These are phyloP conservation scores for Pseudocohnilembus persalinus DNA, from an alignment of 169 alveolate species.

Conservation along the genomic window DNA sequence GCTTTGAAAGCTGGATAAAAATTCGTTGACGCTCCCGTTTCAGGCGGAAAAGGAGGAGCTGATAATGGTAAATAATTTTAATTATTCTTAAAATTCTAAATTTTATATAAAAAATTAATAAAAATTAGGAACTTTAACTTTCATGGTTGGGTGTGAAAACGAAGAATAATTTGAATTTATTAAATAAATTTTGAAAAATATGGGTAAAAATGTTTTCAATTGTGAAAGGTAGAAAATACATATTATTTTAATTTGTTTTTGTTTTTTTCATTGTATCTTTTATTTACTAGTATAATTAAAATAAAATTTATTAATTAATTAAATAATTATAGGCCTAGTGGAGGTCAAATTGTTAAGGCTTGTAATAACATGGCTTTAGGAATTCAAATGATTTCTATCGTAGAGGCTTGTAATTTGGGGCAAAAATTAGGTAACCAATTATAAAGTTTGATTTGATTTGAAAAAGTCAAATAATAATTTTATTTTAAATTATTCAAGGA, in stretches of 20 bases:
- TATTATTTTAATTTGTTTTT: background rate
- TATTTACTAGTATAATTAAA: too few species aligned
- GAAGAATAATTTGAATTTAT: slow-evolving; percentile 43
- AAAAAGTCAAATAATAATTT: too few species aligned
- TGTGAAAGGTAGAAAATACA: slow-evolving; percentile 46
- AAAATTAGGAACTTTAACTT: slow-evolving; percentile 51
- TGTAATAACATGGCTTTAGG: slow-evolving; percentile 73
- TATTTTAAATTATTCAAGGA: too few species aligned
- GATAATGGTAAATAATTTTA: slow-evolving; percentile 26
- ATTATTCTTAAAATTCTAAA: too few species aligned
- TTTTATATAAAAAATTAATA: too few species aligned
- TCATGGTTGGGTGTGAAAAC: slow-evolving; percentile 75
- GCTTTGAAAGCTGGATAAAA: slow-evolving; percentile 44
- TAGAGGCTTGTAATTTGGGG: slow-evolving; percentile 71
- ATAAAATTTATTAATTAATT: slow-evolving; percentile 22
- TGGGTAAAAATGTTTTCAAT: slow-evolving; percentile 70
- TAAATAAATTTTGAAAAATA: slow-evolving; percentile 45
- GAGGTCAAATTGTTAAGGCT: slow-evolving; percentile 59
- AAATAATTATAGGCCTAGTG: slow-evolving; percentile 17
- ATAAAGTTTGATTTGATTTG: too few species aligned
- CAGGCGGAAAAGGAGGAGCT: slow-evolving; percentile 75
- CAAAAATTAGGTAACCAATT: slow-evolving; percentile 70
- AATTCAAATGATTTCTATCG: slow-evolving; percentile 67
- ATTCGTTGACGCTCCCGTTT: slow-evolving; percentile 64
- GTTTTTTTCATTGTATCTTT: slow-evolving; percentile 31